phyloP scores from a whole-genome alignment of 805 yeast genomes.

The Pichia exigua region DNA sequence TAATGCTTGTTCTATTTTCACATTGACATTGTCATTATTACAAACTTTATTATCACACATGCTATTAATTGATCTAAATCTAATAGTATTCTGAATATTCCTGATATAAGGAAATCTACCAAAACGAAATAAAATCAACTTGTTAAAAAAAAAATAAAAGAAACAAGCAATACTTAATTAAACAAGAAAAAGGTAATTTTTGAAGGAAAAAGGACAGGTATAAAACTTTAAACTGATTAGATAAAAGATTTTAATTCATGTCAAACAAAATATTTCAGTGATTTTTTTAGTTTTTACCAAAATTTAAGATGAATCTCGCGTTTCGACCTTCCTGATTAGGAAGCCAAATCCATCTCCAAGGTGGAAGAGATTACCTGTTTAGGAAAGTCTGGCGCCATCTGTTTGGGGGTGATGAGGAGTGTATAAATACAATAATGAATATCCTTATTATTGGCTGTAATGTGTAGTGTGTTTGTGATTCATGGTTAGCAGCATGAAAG shows the following conservation, averaged over 20 bases:
- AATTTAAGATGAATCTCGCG: neutral
- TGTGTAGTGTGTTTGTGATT: too few relatives aligned
- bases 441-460: too few relatives aligned
- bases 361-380: neutral
- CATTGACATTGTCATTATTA: neutral
- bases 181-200: too few relatives aligned
- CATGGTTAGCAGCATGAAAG: too few relatives aligned
- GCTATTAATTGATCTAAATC: neutral
- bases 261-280: neutral
- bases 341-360: neutral
- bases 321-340: neutral
- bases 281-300: too few relatives aligned
- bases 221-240: neutral
- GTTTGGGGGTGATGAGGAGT: too few relatives aligned
- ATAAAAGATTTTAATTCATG: neutral
- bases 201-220: neutral
- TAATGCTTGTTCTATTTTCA: neutral
- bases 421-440: too few relatives aligned
- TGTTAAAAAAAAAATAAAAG: neutral
- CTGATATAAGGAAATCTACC: neutral
- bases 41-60: neutral
- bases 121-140: neutral
- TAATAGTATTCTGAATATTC: neutral
- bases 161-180: too few relatives aligned
- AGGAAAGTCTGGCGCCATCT: neutral